Percentiles rank a stretch among this genome's conserved stretches.
Evolutionary conservation across 495 filamentous ascomycete genomes (phyloP).

Genomic region (Annulohypoxylon nitens): DNA sequence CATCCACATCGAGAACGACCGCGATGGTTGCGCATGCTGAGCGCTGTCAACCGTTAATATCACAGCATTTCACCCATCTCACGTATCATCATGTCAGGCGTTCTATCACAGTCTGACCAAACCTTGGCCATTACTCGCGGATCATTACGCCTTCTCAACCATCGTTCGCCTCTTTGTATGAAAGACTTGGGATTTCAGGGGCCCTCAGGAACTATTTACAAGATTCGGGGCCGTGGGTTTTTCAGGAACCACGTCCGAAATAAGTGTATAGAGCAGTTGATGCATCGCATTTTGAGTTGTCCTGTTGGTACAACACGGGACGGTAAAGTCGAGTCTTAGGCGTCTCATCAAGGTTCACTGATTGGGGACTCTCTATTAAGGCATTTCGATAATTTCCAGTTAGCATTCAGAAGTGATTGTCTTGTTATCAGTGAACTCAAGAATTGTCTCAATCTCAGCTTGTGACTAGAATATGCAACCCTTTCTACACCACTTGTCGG

Average conservation of each 20-base stretch:
- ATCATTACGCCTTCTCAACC: conserved; percentile 39
- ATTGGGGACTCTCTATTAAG: conserved; percentile 22
- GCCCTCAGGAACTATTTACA: conserved; percentile 16
- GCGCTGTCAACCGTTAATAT: conserved; percentile 3
- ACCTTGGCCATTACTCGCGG: conserved; percentile 8
- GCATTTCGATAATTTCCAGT: conserved; percentile 35
- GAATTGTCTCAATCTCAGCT: background rate
- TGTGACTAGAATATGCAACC: conserved; percentile 9
- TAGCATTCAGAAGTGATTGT: conserved; percentile 35
- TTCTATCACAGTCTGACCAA: background rate
- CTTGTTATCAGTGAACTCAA: conserved; percentile 2
- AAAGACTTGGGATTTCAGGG: conserved; percentile 31
- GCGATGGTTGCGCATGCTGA: conserved; percentile 92
- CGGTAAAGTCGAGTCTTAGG: conserved; percentile 30
- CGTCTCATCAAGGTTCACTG: conserved; percentile 34
- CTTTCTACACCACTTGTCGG: background rate
- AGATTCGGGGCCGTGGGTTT: conserved; percentile 18
- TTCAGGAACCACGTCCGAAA: conserved; percentile 20
- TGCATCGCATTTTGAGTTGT: conserved; percentile 34
- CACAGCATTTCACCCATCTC: conserved; percentile 7
- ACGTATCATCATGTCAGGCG: background rate
- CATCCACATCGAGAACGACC: conserved; percentile 91
- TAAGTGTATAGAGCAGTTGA: conserved; percentile 40
- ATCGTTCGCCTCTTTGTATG: conserved; percentile 40
- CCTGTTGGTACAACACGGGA: conserved; percentile 12